Percentiles rank a stretch among this genome's conserved stretches.
phyloP scores from a whole-genome alignment of 805 yeast genomes.

The Sugiyamaella floridensis region DNA sequence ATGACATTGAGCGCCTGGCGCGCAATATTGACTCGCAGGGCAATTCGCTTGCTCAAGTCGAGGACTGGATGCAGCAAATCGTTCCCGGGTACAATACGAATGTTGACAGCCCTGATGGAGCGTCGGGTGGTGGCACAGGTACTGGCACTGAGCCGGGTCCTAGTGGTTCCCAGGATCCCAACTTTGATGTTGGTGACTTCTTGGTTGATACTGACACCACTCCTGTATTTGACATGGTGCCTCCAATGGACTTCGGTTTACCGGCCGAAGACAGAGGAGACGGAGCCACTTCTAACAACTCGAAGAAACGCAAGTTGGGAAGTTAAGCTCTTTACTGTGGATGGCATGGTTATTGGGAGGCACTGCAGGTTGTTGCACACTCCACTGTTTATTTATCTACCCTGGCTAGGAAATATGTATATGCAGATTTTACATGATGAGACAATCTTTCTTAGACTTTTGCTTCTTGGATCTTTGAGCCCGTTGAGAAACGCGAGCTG shows the following conservation, averaged over 20 bases:
- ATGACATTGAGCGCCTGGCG: conserved; percentile 22
- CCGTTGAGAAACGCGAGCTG: conserved; percentile 2
- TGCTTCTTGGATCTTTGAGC: conserved; percentile 3
- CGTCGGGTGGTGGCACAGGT: background rate
- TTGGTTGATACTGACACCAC: conserved; percentile 15
- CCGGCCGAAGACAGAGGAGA: background rate
- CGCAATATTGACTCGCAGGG: conserved; percentile 25
- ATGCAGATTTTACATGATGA: conserved; percentile 9
- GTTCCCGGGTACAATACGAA: conserved; percentile 9
- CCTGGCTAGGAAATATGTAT: background rate
- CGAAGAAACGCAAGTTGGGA: conserved; percentile 1
- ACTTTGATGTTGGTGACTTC: conserved; percentile 25
- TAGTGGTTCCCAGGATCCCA: conserved; percentile 1
- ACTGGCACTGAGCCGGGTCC: background rate
- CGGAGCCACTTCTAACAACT: background rate
- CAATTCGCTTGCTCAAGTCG: conserved; percentile 25
- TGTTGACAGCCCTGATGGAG: background rate
- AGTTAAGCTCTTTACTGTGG: background rate
- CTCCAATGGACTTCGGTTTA: conserved; percentile 1
- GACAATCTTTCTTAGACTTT: conserved; percentile 14
- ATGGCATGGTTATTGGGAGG: background rate
- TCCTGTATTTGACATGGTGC: conserved; percentile 2
- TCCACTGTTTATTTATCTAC: background rate
- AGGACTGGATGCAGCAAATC: conserved; percentile 25
- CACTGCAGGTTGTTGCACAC: background rate